Base-by-base conservation (phyloP, 192 early-diverging fungal species). In the Rhizophagus clarus region DNA sequence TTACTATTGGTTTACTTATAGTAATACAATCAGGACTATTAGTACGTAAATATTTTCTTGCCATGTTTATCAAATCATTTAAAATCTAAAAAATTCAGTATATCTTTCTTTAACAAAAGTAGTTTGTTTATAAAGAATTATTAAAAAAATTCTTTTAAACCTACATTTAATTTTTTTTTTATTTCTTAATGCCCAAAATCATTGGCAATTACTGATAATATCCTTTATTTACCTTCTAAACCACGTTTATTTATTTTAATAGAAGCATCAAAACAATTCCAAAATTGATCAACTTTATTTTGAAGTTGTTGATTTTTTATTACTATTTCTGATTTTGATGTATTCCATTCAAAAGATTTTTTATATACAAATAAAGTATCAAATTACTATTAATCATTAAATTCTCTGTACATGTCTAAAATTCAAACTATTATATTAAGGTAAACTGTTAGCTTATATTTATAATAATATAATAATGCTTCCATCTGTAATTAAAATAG, bases 141-240 rank as follows among this genome's bases (percentile, higher is more conserved):
- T 3, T 49, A 56, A 56, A 56, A 51, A 12, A 22, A 42, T 42
- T 56, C 20, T 5, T 56, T 56, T 56, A 56, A 56, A 56, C 51
- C 20, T 20, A 56, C 51, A 2, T 56, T 56, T 4, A 56, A 56
- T 20, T 56, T 56, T 56, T 56, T 17, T 56, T 56, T 20, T 56
- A 56, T 56, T 20, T 56, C 20, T 5, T 56, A 3, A 56, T 0
- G 20, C 9, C 24, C 24, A 29, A 64, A 64, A 64, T 64, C 24
- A 64, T 64, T 28, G 24, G 28, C 24, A 64, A 64, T 64, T 64
- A 64, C 24, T 64, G 24, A 64, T 64, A 64, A 64, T 28, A 64
- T 64, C 20, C 3, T 56, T 17, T 51, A 0, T 51, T 56, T 56
- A 22, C 3, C 15, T 17, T 56, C 15, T 15, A 56, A 20, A 5